A percentile compares a stretch with the other conserved stretches of the same genome.
These are phyloP conservation scores for Coniosporium apollinis DNA, from an alignment of 495 filamentous ascomycete genomes.

Conservation along the genomic window DNA sequence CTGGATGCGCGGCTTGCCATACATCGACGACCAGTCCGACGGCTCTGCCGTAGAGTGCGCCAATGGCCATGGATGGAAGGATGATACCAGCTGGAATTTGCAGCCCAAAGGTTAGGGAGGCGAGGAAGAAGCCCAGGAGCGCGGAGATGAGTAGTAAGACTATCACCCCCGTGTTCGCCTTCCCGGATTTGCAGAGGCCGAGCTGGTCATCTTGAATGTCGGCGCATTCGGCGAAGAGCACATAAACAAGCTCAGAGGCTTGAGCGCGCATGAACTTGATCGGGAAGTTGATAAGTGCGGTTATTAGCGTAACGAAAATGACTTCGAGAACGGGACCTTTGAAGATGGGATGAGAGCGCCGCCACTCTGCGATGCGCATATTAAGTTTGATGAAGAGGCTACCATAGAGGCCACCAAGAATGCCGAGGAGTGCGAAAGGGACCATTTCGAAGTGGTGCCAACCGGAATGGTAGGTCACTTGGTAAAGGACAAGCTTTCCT, in stretches of 20 bases:
- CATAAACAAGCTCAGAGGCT: conserved; percentile 78
- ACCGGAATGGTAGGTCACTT: conserved; percentile 79
- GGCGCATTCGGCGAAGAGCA: conserved; percentile 80
- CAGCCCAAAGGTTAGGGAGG: conserved; percentile 85
- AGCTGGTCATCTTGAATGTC: conserved; percentile 64
- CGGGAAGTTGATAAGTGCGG: conserved; percentile 82
- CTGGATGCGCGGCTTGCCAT: conserved; percentile 66
- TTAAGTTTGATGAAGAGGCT: conserved; percentile 91
- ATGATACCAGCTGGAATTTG: conserved; percentile 94
- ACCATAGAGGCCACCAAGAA: conserved; percentile 82
- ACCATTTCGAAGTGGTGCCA: conserved; percentile 95
- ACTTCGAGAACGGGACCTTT: conserved; percentile 64
- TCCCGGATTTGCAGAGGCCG: conserved; percentile 69
- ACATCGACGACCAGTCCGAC: conserved; percentile 78
- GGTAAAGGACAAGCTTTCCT: conserved; percentile 90
- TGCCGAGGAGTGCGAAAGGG: conserved; percentile 73
- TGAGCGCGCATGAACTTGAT: conserved; percentile 85
- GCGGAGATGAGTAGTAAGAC: conserved; percentile 65
- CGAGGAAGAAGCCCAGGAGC: conserved; percentile 66
- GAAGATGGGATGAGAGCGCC: conserved; percentile 38
- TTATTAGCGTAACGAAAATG: conserved; percentile 51
- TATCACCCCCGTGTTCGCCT: conserved; percentile 54
- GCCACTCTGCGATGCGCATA: conserved; percentile 72
- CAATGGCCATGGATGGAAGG: conserved; percentile 92
- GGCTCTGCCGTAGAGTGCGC: conserved; percentile 81